Conservation (phyloP, 2,329 filamentous ascomycete species). For the Penicillium sp. region DNA sequence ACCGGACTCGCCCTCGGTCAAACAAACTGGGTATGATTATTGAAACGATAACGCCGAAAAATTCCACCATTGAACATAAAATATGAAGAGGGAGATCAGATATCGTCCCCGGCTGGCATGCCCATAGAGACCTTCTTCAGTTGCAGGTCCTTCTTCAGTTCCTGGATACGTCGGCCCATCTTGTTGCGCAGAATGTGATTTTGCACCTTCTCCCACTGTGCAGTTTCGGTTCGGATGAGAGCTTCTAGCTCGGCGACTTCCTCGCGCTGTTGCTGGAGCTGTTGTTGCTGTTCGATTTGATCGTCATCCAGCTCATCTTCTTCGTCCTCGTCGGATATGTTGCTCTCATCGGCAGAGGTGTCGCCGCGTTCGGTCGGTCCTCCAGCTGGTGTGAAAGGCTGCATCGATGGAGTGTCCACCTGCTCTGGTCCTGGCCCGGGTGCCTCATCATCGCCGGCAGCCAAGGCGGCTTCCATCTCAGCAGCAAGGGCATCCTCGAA, state of each 20-base stretch:
- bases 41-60: constrained; percentile 1
- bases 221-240: constrained; percentile 40
- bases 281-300: constrained; percentile 42
- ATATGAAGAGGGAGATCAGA: constrained; percentile 30
- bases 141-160: constrained; percentile 45
- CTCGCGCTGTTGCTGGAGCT: constrained; percentile 47
- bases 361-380: constrained; percentile 25
- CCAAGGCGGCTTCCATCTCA: constrained; percentile 47
- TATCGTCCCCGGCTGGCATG: constrained; percentile 36
- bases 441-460: constrained; percentile 39
- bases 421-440: constrained; percentile 26
- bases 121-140: constrained; percentile 47
- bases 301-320: constrained; percentile 46
- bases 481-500: constrained; percentile 45
- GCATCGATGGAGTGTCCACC: constrained; percentile 34
- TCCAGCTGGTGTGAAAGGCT: constrained; percentile 33
- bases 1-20: background rate
- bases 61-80: constrained; percentile 15
- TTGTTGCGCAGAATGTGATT: constrained; percentile 46
- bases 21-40: constrained; percentile 8
- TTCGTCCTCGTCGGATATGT: constrained; percentile 38
- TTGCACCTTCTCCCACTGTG: constrained; percentile 41
- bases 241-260: constrained; percentile 46
- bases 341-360: constrained; percentile 46
- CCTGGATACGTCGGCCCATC: constrained; percentile 46